Percentiles rank a stretch among this genome's conserved stretches.
Evolutionary conservation across 192 early-diverging fungal genomes (phyloP).

Genomic region (Tieghemiomyces parasiticus): DNA sequence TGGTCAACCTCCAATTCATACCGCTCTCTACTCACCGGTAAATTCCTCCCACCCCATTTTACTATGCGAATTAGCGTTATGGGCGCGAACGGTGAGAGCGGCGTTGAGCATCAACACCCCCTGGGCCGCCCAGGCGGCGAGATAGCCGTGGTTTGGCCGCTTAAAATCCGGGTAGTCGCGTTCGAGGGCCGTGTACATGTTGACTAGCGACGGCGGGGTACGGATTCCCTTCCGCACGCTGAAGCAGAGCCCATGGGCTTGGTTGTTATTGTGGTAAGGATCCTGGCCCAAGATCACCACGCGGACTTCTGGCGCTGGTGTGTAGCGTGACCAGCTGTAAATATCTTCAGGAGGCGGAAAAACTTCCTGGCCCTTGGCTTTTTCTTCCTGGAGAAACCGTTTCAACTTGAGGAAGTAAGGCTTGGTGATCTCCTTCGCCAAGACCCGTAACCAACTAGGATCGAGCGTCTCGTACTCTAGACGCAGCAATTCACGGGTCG

Average conservation of each 20-base stretch:
- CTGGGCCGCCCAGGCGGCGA: constrained; percentile 68
- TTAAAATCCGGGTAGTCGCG: constrained; percentile 54
- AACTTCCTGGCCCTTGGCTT: constrained; percentile 29
- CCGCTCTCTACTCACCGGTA: constrained; percentile 42
- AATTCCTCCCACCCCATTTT: constrained; percentile 74
- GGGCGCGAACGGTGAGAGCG: constrained; percentile 64
- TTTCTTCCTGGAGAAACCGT: constrained; percentile 41
- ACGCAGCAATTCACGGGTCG: constrained; percentile 16
- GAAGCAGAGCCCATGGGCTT: constrained; percentile 88
- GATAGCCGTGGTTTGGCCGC: constrained; percentile 58
- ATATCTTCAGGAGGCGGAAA: constrained; percentile 62
- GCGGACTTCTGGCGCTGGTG: constrained; percentile 44
- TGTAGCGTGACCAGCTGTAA: constrained; percentile 73
- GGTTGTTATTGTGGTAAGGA: constrained; percentile 51
- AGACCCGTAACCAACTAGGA: constrained; percentile 48
- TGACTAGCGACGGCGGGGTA: constrained; percentile 73
- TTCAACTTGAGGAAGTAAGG: constrained; percentile 46
- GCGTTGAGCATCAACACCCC: constrained; percentile 88
- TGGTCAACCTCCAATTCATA: too few relatives aligned
- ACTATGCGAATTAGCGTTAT: constrained; percentile 67
- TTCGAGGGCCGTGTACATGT: constrained; percentile 77
- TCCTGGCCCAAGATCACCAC: constrained; percentile 94
- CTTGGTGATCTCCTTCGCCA: constrained; percentile 42
- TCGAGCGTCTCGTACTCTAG: constrained; percentile 60
- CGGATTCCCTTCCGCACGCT: constrained; percentile 65